These are phyloP conservation scores for Poa pratensis DNA, from an alignment of 176 grass and related monocot genomes.

Conservation along the genomic window DNA sequence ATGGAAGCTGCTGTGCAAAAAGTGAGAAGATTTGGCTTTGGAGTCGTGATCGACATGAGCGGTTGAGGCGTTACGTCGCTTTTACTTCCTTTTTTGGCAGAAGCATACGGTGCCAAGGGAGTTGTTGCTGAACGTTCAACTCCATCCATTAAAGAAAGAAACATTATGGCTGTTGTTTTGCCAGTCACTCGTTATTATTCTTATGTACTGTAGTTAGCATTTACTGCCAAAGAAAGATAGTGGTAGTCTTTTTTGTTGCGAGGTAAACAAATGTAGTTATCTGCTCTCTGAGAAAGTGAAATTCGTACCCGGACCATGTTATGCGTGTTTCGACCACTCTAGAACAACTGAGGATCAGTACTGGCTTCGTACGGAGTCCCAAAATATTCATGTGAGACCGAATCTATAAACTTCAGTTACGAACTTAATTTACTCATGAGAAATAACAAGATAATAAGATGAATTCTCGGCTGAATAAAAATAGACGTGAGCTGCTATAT, in stretches of 20 bases:
- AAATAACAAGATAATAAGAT: background rate
- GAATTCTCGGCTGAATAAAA: background rate
- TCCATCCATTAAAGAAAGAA: background rate
- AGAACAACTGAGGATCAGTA: background rate
- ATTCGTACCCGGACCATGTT: background rate
- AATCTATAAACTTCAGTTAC: background rate
- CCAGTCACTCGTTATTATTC: background rate
- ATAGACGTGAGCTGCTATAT: background rate
- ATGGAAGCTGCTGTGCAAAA: background rate
- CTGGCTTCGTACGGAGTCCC: background rate
- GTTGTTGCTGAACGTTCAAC: background rate
- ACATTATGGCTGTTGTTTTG: slow-evolving; percentile 1
- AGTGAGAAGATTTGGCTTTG: background rate
- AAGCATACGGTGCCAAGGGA: background rate
- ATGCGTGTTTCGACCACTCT: background rate
- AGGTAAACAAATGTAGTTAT: background rate
- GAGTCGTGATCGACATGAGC: background rate
- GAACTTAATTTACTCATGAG: background rate
- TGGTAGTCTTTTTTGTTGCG: background rate
- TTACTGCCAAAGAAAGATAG: background rate
- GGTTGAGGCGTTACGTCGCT: background rate
- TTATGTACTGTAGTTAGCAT: background rate
- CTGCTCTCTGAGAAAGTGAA: background rate
- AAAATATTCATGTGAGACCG: background rate
- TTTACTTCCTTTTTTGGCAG: background rate